Evolutionary conservation across 768 basidiomycete species (phyloP).

Genomic region (Solioccasus polychromus): DNA sequence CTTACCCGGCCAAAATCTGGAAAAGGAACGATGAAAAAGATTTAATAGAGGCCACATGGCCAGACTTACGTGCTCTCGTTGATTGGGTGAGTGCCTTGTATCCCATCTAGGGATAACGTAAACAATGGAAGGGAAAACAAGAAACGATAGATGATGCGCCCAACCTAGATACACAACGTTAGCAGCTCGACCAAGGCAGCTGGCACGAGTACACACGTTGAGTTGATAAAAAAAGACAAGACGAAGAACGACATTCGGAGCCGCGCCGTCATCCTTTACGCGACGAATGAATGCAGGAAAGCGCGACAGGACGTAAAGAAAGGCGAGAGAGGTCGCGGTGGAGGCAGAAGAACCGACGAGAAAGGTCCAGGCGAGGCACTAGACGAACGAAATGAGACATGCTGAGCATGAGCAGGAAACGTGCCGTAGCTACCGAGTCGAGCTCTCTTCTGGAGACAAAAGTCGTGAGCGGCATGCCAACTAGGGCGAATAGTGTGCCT

Average conservation of each 20-base stretch:
- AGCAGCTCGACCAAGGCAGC: neutral
- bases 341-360: constrained; percentile 66
- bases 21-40: constrained; percentile 2
- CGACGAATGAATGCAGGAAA: constrained; percentile 71
- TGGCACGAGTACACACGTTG: constrained; percentile 51
- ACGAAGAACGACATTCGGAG: constrained; percentile 70
- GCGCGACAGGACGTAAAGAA: constrained; percentile 66
- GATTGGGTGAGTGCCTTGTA: constrained; percentile 48
- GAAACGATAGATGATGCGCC: constrained; percentile 75
- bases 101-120: constrained; percentile 62
- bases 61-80: constrained; percentile 53
- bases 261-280: constrained; percentile 72
- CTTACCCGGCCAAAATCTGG: constrained; percentile 62
- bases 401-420: constrained; percentile 11
- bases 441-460: constrained; percentile 57
- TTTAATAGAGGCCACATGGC: neutral
- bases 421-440: constrained; percentile 43
- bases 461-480: constrained; percentile 72
- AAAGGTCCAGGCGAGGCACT: constrained; percentile 78
- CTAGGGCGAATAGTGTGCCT: constrained; percentile 63
- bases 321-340: constrained; percentile 63
- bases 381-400: neutral
- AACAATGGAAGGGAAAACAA: constrained; percentile 69
- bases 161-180: constrained; percentile 40
- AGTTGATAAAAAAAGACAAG: constrained; percentile 73